A percentile compares a stretch with the other conserved stretches of the same genome.
These are phyloP conservation scores for Penicillium maclennaniae DNA, from an alignment of 495 filamentous ascomycete species.

Conservation along the genomic window DNA sequence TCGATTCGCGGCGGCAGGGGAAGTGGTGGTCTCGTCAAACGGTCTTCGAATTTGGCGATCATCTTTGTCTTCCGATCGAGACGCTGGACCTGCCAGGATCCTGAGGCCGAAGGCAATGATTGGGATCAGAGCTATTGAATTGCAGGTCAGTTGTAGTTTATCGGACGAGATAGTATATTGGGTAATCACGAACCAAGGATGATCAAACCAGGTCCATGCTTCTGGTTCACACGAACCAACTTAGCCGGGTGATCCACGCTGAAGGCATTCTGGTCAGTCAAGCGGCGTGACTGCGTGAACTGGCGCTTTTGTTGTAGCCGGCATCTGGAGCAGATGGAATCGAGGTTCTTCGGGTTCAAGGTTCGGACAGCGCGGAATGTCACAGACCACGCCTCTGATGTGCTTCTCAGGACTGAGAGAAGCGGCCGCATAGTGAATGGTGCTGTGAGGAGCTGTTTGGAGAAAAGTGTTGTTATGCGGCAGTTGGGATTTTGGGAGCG, in stretches of 20 bases:
- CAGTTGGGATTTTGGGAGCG: slow-evolving; percentile 6
- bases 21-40: slow-evolving; percentile 77
- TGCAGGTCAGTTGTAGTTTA: slow-evolving; percentile 2
- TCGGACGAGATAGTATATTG: not conserved
- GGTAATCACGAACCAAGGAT: slow-evolving; percentile 58
- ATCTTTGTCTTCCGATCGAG: slow-evolving; percentile 90
- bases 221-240: slow-evolving; percentile 66
- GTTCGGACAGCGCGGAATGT: slow-evolving; percentile 18
- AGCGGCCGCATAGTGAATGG: slow-evolving; percentile 28
- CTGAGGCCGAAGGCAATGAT: slow-evolving; percentile 84
- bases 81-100: slow-evolving; percentile 94
- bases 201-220: slow-evolving; percentile 78
- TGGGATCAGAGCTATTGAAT: slow-evolving; percentile 70
- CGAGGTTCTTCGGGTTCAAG: slow-evolving; percentile 21
- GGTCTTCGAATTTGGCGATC: slow-evolving; percentile 85
- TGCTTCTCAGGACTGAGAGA: slow-evolving; percentile 27
- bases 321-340: slow-evolving; percentile 38
- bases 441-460: not conserved
- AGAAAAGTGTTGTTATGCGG: not conserved
- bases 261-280: slow-evolving; percentile 42
- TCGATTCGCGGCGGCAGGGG: slow-evolving; percentile 83
- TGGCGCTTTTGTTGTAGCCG: slow-evolving; percentile 36
- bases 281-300: slow-evolving; percentile 20
- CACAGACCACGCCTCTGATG: slow-evolving; percentile 19
- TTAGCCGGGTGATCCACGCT: slow-evolving; percentile 80